Evolutionary conservation across 2,329 filamentous ascomycete genomes (phyloP).

Genomic region (Alternaria triticimaculans): DNA sequence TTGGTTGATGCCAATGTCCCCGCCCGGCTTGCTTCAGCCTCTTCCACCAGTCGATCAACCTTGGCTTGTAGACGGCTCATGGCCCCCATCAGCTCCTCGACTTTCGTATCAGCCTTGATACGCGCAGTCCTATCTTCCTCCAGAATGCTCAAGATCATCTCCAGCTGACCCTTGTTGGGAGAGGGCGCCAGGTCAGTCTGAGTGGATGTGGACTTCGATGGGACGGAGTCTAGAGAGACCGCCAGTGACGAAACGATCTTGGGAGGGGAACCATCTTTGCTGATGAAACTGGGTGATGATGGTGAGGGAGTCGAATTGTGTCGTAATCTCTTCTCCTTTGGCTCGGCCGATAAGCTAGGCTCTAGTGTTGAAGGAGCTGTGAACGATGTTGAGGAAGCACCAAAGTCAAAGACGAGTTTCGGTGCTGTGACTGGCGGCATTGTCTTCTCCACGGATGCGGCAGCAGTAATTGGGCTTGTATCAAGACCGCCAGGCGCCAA

Average conservation of each 20-base stretch:
- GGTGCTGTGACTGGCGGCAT: rapidly evolving
- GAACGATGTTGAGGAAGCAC: neutral
- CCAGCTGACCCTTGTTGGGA: neutral
- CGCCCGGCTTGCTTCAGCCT: neutral
- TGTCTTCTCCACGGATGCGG: neutral
- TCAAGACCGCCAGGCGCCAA: neutral
- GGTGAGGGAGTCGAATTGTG: neutral
- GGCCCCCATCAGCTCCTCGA: neutral
- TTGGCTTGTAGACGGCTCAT: neutral
- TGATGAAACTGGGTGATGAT: neutral
- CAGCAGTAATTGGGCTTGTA: rapidly evolving
- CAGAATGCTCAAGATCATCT: neutral
- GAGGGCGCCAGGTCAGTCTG: neutral
- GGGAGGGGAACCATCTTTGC: neutral
- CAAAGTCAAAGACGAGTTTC: neutral
- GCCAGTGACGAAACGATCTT: neutral
- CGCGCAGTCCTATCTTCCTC: neutral
- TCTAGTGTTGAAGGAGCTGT: neutral
- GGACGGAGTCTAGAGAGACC: neutral
- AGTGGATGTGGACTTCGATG: neutral
- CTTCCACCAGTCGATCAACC: neutral
- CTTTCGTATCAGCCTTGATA: neutral
- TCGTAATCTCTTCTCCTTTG: neutral
- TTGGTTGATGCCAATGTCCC: neutral
- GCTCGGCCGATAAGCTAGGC: neutral